These are phyloP conservation scores for Scedosporium dehoogii DNA, from an alignment of 2,329 filamentous ascomycete species.

Conservation along the genomic window DNA sequence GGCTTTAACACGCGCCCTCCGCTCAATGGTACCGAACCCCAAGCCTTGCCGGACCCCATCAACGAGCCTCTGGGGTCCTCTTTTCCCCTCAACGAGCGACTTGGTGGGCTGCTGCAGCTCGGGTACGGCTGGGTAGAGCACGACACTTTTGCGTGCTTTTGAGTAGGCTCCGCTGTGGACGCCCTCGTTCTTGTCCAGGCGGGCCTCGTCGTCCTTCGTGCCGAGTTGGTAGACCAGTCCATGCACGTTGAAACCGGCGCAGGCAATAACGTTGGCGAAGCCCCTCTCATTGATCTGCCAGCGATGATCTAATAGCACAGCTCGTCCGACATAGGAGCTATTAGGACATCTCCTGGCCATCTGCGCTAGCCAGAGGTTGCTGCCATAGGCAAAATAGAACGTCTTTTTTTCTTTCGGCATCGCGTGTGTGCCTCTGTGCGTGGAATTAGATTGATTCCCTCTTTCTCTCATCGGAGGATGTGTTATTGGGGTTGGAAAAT, in stretches of 20 bases:
- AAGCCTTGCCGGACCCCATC: background rate
- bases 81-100: slow-evolving; percentile 26
- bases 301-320: slow-evolving; percentile 25
- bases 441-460: too few species aligned
- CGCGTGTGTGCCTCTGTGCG: too few species aligned
- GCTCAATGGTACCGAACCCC: background rate
- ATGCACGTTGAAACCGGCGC: slow-evolving; percentile 24
- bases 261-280: slow-evolving; percentile 30
- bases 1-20: slow-evolving; percentile 14
- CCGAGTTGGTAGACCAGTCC: slow-evolving; percentile 31
- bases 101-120: slow-evolving; percentile 25
- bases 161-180: slow-evolving; percentile 27
- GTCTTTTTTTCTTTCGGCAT: background rate
- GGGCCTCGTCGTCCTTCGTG: slow-evolving; percentile 26
- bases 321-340: slow-evolving; percentile 28
- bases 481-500: too few species aligned
- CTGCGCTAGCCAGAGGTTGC: slow-evolving; percentile 33
- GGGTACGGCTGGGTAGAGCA: slow-evolving; percentile 21
- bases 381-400: slow-evolving; percentile 36
- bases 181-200: slow-evolving; percentile 30
- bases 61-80: slow-evolving; percentile 17
- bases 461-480: too few species aligned
- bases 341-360: slow-evolving; percentile 33
- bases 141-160: slow-evolving; percentile 23
- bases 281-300: slow-evolving; percentile 39